phyloP scores from a whole-genome alignment of 1,284 basidiomycete species.

The Sporisorium iseilematis-ciliati region DNA sequence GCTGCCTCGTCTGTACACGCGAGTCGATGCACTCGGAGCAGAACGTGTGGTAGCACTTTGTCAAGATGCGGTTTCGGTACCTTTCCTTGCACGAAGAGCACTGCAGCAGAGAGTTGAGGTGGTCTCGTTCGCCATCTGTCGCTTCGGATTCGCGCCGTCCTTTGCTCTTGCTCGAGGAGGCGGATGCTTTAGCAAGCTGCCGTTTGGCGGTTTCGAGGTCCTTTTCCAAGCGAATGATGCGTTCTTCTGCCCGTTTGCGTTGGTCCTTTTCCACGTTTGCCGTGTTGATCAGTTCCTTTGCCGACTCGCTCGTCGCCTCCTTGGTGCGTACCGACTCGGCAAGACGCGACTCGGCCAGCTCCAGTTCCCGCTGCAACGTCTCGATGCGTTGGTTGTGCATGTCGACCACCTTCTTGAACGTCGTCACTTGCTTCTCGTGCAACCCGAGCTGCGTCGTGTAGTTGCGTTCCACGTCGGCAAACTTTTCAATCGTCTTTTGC shows the following conservation, averaged over 20 bases:
- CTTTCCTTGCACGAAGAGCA: slow-evolving; percentile 90
- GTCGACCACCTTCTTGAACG: slow-evolving; percentile 57
- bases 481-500: slow-evolving; percentile 79
- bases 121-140: slow-evolving; percentile 69
- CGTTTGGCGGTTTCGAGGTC: slow-evolving; percentile 57
- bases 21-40: slow-evolving; percentile 88
- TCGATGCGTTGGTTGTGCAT: slow-evolving; percentile 58
- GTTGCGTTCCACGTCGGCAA: slow-evolving; percentile 78
- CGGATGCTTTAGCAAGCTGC: slow-evolving; percentile 51
- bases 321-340: slow-evolving; percentile 42
- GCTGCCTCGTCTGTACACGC: slow-evolving; percentile 88
- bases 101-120: slow-evolving; percentile 84
- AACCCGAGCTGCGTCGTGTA: slow-evolving; percentile 76
- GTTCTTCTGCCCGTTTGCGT: slow-evolving; percentile 53
- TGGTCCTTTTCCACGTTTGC: slow-evolving; percentile 42
- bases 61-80: slow-evolving; percentile 87
- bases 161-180: slow-evolving; percentile 63
- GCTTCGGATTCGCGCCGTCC: slow-evolving; percentile 36
- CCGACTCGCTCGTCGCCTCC: slow-evolving; percentile 49
- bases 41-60: slow-evolving; percentile 95
- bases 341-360: slow-evolving; percentile 52
- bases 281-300: slow-evolving; percentile 51
- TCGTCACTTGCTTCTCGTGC: slow-evolving; percentile 73
- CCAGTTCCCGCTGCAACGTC: slow-evolving; percentile 67
- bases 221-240: slow-evolving; percentile 52